Percentiles rank a stretch among this genome's conserved stretches.
phyloP scores from a whole-genome alignment of 163 green algal genomes.

The Coccomyxa subellipsoidea region DNA sequence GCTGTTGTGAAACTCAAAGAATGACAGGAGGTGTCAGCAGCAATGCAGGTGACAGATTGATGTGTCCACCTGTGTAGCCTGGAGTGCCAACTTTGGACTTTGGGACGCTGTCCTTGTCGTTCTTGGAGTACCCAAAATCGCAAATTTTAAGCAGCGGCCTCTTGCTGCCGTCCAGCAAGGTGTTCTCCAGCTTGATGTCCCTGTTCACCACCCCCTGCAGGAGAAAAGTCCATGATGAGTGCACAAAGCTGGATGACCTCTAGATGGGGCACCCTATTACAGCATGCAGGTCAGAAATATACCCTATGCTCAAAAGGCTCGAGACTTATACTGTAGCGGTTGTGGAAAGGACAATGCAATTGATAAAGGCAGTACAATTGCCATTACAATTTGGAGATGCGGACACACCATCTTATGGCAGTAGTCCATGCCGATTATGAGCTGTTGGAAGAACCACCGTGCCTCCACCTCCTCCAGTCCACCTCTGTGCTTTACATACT shows the following conservation, averaged over 20 bases:
- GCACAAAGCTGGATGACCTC: not conserved
- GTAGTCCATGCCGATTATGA: constrained; percentile 93
- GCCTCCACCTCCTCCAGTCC: constrained; percentile 66
- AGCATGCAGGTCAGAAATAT: not conserved
- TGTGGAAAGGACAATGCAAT: no score
- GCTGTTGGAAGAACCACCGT: constrained; percentile 83
- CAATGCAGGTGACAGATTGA: not conserved
- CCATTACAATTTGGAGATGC: not conserved
- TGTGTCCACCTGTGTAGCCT: constrained; percentile 43
- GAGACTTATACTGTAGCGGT: not conserved
- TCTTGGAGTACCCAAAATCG: constrained; percentile 84
- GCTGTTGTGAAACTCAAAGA: no score
- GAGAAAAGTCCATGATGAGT: no score
- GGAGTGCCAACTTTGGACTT: constrained; percentile 67
- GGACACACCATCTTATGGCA: constrained; percentile 48
- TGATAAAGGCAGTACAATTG: no score
- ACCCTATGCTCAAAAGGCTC: not conserved
- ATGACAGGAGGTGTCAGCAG: no score
- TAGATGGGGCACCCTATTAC: not conserved
- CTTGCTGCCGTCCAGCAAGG: constrained; percentile 31
- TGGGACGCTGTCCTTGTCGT: constrained; percentile 63
- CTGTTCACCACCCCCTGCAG: constrained; percentile 36
- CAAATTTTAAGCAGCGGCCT: constrained; percentile 85
- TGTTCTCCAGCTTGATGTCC: constrained; percentile 92
- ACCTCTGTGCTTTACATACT: constrained; percentile 54